Conservation (phyloP, 2,329 filamentous ascomycete genomes). For the Arthrobotrys sinensis region DNA sequence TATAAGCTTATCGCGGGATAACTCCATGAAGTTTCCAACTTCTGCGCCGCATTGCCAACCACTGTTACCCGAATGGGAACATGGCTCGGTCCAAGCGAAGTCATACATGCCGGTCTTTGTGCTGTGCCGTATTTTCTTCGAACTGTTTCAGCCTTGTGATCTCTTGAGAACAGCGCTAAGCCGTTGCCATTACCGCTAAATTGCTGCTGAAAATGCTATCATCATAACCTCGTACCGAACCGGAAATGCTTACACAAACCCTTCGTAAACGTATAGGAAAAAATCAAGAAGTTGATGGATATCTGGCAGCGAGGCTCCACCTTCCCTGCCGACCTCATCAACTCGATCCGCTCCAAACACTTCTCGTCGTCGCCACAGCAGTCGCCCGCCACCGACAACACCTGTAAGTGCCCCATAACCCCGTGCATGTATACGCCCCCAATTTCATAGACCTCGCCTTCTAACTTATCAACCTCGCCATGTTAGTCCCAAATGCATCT, state of each 20-base stretch:
- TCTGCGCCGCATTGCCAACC: constrained; percentile 54
- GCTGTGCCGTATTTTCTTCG: constrained; percentile 37
- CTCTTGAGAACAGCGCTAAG: constrained; percentile 58
- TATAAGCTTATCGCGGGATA: constrained; percentile 47
- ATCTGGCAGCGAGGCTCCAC: constrained; percentile 98
- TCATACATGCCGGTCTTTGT: constrained; percentile 27
- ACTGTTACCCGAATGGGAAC: constrained; percentile 10
- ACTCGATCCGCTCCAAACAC: constrained; percentile 63
- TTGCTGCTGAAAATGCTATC: constrained; percentile 32
- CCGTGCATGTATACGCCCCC: background rate
- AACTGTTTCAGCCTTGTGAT: constrained; percentile 63
- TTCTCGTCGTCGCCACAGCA: constrained; percentile 56
- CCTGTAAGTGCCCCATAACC: constrained; percentile 45
- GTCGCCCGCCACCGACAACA: constrained; percentile 44
- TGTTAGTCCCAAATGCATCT: constrained; percentile 39
- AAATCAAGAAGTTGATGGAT: constrained; percentile 93
- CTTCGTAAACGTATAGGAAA: constrained; percentile 78
- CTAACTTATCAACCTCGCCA: constrained; percentile 5
- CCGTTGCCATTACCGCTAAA: constrained; percentile 61
- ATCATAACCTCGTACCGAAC: constrained; percentile 47
- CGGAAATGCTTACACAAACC: constrained; percentile 70
- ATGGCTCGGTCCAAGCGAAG: constrained; percentile 23
- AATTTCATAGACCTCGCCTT: background rate
- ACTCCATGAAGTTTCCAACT: constrained; percentile 52
- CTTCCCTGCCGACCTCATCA: constrained; percentile 84